Base-by-base conservation (phyloP, 345 rosid species). In the Salix suchowensis region DNA sequence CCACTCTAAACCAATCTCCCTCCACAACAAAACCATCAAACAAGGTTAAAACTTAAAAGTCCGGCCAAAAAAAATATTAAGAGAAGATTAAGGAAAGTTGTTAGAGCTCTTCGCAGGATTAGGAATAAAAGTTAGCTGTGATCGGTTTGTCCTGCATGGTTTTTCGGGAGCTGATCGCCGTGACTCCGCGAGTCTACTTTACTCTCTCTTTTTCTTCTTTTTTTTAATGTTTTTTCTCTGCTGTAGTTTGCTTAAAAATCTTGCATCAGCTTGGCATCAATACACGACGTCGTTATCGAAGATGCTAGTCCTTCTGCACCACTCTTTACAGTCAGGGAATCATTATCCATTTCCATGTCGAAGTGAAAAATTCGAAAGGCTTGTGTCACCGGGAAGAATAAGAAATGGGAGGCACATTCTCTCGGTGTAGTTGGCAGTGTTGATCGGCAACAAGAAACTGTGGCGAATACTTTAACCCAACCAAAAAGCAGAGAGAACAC, bases 341-440 rank as follows among this genome's bases (percentile, higher is more conserved):
- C 60, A 39, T 68, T 55, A 65, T 76, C 71, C 65, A 15, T 61
- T 73, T 67, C 62, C 75, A 52, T 46, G 18, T 68, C 6, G 75
- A n/a, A 30, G 48, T 73, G 75, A 58, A 40, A 60, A 79, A 42
- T 37, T 65, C 39, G 79, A 76, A 24, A 76, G 58, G 70, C 18
- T 73, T 23, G 77, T n/a, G 37, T 6, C 72, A 14, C 73, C 42
- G 65, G 55, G 18, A 34, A 68, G 68, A 68, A 74, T 19, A 78
- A 72, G 68, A 32, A 48, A 26, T 3, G 18, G 61, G 67, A 78
- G 50, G 44, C 13, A 54, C 46, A 46, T 62, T 76, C 65, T 50
- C 52, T 66, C 13, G 2, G 19, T 28, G 54, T 26, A 40, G 44
- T 46, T 62, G 42, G 40, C 32, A 58, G 50, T 67, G 64, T 65